phyloP scores from a whole-genome alignment of 2,329 filamentous ascomycete genomes.

The Aspergillus terreus region DNA sequence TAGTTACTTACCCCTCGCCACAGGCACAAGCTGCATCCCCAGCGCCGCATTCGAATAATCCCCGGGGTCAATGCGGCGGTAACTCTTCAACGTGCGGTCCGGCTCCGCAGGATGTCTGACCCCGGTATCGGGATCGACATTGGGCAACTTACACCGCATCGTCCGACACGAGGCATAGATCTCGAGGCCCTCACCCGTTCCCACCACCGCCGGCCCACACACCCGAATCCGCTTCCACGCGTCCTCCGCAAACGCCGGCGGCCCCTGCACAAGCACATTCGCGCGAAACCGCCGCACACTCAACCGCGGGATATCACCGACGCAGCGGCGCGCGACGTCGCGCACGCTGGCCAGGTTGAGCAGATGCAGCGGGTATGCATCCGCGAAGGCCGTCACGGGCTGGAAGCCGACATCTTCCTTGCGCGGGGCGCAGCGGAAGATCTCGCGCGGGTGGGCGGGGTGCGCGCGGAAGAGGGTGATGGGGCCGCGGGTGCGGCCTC shows the following conservation, averaged over 20 bases:
- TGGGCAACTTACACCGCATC: constrained; percentile 55
- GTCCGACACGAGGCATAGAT: constrained; percentile 55
- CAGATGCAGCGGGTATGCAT: constrained; percentile 58
- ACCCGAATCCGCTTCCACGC: constrained; percentile 50
- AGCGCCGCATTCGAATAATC: constrained; percentile 47
- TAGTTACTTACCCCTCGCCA: constrained; percentile 22
- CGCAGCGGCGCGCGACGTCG: constrained; percentile 46
- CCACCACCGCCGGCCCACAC: background rate
- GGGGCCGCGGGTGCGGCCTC: constrained; percentile 32
- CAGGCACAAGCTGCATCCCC: constrained; percentile 51
- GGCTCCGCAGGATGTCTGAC: constrained; percentile 47
- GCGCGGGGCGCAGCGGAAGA: constrained; percentile 53
- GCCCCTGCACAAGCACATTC: constrained; percentile 56
- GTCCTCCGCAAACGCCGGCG: constrained; percentile 54
- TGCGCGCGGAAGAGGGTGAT: constrained; percentile 55
- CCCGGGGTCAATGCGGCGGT: constrained; percentile 50
- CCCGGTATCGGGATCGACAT: constrained; percentile 56
- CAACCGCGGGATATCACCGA: constrained; percentile 38
- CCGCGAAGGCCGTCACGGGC: constrained; percentile 53
- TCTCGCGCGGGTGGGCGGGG: constrained; percentile 41
- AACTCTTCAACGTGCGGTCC: constrained; percentile 46
- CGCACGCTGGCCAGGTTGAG: constrained; percentile 53
- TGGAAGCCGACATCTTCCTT: constrained; percentile 52
- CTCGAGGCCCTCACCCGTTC: background rate
- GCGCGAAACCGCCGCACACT: constrained; percentile 55